Base-by-base conservation (phyloP, 257 asterid species). In the Misopates orontium region DNA sequence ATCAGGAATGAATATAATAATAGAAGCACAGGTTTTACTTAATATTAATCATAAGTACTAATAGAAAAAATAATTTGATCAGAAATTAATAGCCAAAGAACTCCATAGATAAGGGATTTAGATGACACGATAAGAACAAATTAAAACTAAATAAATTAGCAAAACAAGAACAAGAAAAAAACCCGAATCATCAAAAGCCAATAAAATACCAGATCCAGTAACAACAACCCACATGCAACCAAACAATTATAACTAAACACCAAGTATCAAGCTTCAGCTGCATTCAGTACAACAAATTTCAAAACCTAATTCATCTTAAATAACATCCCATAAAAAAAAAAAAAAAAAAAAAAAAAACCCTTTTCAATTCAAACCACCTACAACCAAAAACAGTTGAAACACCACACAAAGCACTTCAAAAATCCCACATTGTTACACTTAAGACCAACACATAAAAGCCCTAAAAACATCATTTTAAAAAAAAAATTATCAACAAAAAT, bases 201-300 rank as follows among this genome's bases (percentile, higher is more conserved):
- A 58, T 5, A 52, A 17, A 53, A 23, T 21, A 39, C 56, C 73
- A 70, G 75, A 75, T 75, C 79, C 68, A 65, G 5, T 19, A 39
- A 25, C 20, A 25, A 45, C 50, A 49, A n/a, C 17, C 13, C 12
- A 41, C 64, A 64, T 63, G 75, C 67, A 75, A 51, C 10, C 13
- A 17, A 60, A 4, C 15, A 55, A 70, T 18, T 7, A 67, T 4
- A 10, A 23, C 1, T 10, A 41, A 40, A 44, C 36, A 28, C 36
- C 36, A 28, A 28, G 7, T 2, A 28, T 2, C 3, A 28, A 28
- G 36, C 36, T 28, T 28, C 36, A 28, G 3, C 7, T 7, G 7
- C 36, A 28, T 28, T 28, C 36, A 28, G 3, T 8, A 3, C 56
- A 10, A 28, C 32, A 58, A 15, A n/a, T n/a, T 7, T 25, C 5